phyloP scores from a whole-genome alignment of 306 rosid genomes.

The Dalbergia cultrata region DNA sequence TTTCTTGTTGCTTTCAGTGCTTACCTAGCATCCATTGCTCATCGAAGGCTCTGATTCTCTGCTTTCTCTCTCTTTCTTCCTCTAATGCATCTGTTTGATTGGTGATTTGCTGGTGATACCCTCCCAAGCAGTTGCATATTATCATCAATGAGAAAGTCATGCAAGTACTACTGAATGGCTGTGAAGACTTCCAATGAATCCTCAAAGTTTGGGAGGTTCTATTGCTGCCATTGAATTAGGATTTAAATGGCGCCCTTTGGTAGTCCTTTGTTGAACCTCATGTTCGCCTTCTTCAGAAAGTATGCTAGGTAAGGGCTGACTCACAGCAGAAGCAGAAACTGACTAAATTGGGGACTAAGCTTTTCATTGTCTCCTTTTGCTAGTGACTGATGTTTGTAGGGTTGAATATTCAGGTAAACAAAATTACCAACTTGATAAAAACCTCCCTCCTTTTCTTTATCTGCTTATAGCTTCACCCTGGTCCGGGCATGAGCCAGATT shows the following conservation, averaged over 20 bases:
- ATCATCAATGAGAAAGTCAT: not conserved
- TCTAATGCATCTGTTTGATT: not conserved
- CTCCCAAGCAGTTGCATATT: not conserved
- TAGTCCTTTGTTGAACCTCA: slow-evolving; percentile 14
- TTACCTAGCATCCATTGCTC: not conserved
- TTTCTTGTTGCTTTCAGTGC: slow-evolving; percentile 10
- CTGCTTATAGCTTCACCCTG: slow-evolving; percentile 25
- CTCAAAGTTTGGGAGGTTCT: slow-evolving; percentile 3
- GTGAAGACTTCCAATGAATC: slow-evolving; percentile 31
- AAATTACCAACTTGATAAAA: no score
- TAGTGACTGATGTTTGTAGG: no score
- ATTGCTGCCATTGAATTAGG: not conserved
- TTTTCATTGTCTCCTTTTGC: no score
- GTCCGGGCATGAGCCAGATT: slow-evolving; percentile 1
- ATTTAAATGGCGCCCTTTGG: not conserved
- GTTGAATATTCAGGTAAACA: no score
- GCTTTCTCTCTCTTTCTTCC: not conserved
- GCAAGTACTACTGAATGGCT: not conserved
- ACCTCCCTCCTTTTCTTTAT: slow-evolving; percentile 4
- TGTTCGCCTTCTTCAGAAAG: slow-evolving; percentile 34
- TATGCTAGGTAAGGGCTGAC: slow-evolving; percentile 16
- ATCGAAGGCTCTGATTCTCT: no score
- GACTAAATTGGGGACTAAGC: not conserved
- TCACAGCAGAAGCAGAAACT: slow-evolving; percentile 6
- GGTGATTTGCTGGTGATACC: slow-evolving; percentile 6